Evolutionary conservation across 768 basidiomycete genomes (phyloP).

Genomic region (Tylopilus felleus): DNA sequence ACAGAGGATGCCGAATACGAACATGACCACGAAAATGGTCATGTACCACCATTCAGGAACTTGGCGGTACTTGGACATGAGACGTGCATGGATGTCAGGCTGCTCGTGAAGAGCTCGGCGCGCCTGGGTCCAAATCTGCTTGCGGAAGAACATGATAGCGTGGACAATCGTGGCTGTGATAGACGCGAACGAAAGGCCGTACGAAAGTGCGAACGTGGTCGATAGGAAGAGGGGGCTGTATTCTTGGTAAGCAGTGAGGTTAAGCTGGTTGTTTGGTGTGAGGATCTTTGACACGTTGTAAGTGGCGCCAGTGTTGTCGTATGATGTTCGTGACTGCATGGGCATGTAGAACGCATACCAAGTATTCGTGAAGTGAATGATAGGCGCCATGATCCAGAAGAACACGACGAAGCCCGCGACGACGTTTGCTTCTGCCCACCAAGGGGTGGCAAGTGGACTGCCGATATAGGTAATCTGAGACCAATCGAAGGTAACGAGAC

Average conservation of each 20-base stretch:
- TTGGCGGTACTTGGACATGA: constrained; percentile 55
- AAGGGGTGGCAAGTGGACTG: constrained; percentile 34
- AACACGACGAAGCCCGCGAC: constrained; percentile 36
- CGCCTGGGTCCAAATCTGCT: constrained; percentile 53
- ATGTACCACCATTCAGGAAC: constrained; percentile 65
- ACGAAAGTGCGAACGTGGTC: constrained; percentile 54
- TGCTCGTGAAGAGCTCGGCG: constrained; percentile 49
- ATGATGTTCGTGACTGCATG: constrained; percentile 40
- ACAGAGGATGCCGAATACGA: constrained; percentile 58
- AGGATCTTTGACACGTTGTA: constrained; percentile 43
- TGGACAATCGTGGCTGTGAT: constrained; percentile 42
- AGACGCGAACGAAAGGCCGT: constrained; percentile 43
- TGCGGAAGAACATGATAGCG: constrained; percentile 51
- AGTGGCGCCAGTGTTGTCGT: constrained; percentile 38
- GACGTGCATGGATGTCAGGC: constrained; percentile 57
- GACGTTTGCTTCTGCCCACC: constrained; percentile 42
- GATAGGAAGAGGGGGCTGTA: constrained; percentile 42
- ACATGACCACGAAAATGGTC: constrained; percentile 42
- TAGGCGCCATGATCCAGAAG: constrained; percentile 31
- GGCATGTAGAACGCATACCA: constrained; percentile 39
- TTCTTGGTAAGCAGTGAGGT: constrained; percentile 32
- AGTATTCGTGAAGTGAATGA: constrained; percentile 34
- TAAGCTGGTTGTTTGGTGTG: constrained; percentile 30
- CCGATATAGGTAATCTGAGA: constrained; percentile 61
- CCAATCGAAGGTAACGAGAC: constrained; percentile 80